These are phyloP conservation scores for Fusarium domesticum DNA, from an alignment of 2,329 filamentous ascomycete species.

Conservation along the genomic window DNA sequence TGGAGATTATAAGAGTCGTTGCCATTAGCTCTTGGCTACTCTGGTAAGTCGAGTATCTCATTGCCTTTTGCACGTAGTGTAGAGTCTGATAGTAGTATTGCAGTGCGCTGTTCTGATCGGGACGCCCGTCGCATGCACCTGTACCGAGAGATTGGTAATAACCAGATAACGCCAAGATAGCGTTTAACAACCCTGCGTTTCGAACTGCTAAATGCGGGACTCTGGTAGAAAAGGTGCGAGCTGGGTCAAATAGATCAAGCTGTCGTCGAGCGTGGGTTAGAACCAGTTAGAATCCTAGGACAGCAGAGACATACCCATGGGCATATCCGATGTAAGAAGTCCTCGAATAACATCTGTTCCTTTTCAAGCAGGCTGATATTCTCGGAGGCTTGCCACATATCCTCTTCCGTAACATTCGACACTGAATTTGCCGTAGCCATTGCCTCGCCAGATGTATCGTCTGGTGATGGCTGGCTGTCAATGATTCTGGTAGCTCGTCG, in stretches of 20 bases:
- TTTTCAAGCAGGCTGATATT: constrained; percentile 20
- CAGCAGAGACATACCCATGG: constrained; percentile 18
- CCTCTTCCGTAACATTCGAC: constrained; percentile 9
- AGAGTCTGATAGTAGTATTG: constrained; percentile 61
- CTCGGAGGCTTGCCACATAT: constrained; percentile 21
- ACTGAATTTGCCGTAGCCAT: background rate
- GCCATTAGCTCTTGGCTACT: constrained; percentile 56
- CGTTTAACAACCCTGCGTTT: constrained; percentile 56
- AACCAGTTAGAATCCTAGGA: background rate
- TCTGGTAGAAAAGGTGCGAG: constrained; percentile 18
- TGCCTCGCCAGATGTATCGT: background rate
- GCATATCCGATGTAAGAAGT: constrained; percentile 25
- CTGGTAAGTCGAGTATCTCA: constrained; percentile 56
- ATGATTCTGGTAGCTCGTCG: constrained; percentile 20
- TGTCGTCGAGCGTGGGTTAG: background rate
- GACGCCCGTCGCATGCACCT: constrained; percentile 1
- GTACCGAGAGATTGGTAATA: constrained; percentile 17
- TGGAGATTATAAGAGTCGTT: constrained; percentile 58
- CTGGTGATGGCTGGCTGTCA: constrained; percentile 9
- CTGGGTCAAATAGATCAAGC: constrained; percentile 27
- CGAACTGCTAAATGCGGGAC: constrained; percentile 23
- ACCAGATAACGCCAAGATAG: constrained; percentile 52
- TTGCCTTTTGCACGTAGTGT: constrained; percentile 58
- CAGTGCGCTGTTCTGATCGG: constrained; percentile 28
- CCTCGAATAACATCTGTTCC: constrained; percentile 24